Percentiles rank a stretch among this genome's conserved stretches.
phyloP scores from a whole-genome alignment of 345 rosid genomes.

The Noccaea bulbosa region DNA sequence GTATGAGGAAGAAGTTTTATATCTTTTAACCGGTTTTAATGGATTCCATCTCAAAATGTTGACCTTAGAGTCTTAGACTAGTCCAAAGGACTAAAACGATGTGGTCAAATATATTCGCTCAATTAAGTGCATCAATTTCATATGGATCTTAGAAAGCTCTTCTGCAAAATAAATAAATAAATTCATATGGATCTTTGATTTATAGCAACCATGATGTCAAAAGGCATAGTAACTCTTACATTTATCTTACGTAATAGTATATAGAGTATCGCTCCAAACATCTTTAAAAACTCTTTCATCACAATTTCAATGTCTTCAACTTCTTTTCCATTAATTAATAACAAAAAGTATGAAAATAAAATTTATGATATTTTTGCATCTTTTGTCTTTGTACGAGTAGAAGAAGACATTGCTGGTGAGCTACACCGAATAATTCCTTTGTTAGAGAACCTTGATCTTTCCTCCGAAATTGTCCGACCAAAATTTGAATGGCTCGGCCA shows the following conservation, averaged over 20 bases:
- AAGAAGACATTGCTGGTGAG: constrained; percentile 44
- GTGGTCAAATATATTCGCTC: neutral
- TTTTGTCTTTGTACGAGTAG: constrained; percentile 34
- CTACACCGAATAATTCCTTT: constrained; percentile 33
- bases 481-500: constrained; percentile 33
- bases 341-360: neutral
- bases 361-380: constrained; percentile 30
- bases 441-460: constrained; percentile 20
- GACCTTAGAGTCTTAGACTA: neutral
- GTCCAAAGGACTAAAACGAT: constrained; percentile 16
- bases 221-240: neutral
- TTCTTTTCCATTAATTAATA: neutral
- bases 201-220: constrained; percentile 3
- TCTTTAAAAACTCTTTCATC: constrained; percentile 10
- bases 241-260: neutral
- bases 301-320: neutral
- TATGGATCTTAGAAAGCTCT: neutral
- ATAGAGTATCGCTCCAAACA: constrained; percentile 9
- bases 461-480: constrained; percentile 11
- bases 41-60: neutral
- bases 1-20: neutral
- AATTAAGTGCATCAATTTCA: neutral
- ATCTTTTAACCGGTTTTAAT: neutral
- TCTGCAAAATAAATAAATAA: no score
- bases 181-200: neutral